Percentiles rank a stretch among this genome's conserved stretches.
Evolutionary conservation across 1,139 yeast genomes (phyloP).

Genomic region (Scheffersomyces titani): DNA sequence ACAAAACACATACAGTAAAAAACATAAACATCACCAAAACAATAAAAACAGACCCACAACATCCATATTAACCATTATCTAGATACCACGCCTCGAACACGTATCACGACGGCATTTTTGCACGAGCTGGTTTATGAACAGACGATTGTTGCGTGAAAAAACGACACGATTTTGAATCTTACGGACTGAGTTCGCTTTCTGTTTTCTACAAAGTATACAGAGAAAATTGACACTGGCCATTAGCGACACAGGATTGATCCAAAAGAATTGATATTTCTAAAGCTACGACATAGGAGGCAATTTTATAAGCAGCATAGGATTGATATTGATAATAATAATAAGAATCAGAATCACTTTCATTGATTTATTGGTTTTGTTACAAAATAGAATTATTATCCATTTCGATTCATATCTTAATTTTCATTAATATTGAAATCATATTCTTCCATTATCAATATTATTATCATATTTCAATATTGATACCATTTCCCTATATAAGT

Average conservation of each 20-base stretch:
- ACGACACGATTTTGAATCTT: background rate
- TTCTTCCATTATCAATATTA: background rate
- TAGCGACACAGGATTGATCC: too few relatives aligned
- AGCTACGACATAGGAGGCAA: background rate
- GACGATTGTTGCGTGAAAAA: background rate
- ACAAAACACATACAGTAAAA: conserved; percentile 4
- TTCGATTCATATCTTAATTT: background rate
- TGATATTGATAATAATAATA: background rate
- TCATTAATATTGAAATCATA: background rate
- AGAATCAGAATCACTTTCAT: background rate
- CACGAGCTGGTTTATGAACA: background rate
- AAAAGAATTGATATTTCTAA: too few relatives aligned
- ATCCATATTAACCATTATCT: background rate
- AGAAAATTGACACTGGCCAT: background rate
- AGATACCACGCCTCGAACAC: background rate
- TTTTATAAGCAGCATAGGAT: background rate
- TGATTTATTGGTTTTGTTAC: background rate
- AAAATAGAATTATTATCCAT: background rate
- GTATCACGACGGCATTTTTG: background rate
- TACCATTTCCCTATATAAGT: background rate
- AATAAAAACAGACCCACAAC: conserved; percentile 6
- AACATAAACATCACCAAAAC: background rate
- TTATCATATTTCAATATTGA: background rate
- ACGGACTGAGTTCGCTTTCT: background rate
- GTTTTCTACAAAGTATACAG: background rate